Conservation (phyloP, 768 basidiomycete species). For the Amanita molliuscula region DNA sequence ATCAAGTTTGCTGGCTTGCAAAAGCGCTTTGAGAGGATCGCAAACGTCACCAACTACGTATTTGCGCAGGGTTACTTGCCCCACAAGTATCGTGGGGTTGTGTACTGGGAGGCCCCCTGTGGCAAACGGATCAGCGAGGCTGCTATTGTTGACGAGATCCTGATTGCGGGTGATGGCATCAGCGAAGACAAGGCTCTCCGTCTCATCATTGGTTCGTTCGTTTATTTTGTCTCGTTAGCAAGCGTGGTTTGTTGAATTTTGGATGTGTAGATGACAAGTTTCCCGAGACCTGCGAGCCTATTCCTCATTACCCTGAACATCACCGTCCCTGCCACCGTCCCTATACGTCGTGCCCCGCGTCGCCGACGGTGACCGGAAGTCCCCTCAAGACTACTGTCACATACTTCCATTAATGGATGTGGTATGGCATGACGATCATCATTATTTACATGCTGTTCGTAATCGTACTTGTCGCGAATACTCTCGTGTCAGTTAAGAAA, state of each 20-base stretch:
- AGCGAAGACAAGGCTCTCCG: constrained; percentile 25
- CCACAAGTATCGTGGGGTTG: constrained; percentile 22
- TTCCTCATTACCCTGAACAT: not conserved
- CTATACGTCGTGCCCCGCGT: not conserved
- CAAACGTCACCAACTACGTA: constrained; percentile 38
- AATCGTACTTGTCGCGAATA: not conserved
- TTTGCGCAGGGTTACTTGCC: constrained; percentile 29
- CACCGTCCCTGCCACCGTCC: not conserved
- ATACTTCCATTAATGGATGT: not conserved
- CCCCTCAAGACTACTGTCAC: not conserved
- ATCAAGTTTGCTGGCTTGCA: constrained; percentile 24
- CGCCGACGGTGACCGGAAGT: not conserved
- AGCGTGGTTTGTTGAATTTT: not conserved
- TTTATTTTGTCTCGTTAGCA: constrained; percentile 11
- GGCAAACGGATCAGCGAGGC: constrained; percentile 22
- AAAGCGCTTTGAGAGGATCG: constrained; percentile 25
- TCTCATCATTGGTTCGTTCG: constrained; percentile 24
- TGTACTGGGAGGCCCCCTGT: constrained; percentile 30
- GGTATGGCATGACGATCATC: not conserved
- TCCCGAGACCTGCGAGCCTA: not conserved
- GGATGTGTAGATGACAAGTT: not conserved
- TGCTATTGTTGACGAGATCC: constrained; percentile 15
- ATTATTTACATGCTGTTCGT: not conserved
- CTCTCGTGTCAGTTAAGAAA: not conserved
- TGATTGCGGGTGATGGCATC: constrained; percentile 20